A percentile compares a stretch with the other conserved stretches of the same genome.
phyloP scores from a whole-genome alignment of 768 basidiomycete genomes.

The Russula vinacea region DNA sequence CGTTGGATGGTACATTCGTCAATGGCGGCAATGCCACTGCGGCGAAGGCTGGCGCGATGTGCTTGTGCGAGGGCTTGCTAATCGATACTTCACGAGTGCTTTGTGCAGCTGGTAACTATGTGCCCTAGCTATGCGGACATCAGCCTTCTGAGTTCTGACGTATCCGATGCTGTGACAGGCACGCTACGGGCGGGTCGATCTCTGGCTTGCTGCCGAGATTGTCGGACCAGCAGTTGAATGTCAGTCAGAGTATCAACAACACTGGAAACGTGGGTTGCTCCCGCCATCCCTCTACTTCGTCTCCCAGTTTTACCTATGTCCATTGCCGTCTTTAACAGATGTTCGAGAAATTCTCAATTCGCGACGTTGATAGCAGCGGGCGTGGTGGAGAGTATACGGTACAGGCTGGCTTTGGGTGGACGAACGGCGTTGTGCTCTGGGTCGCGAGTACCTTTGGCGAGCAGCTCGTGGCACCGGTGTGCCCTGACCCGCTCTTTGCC shows the following conservation, averaged over 20 bases:
- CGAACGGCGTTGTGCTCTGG: constrained; percentile 79
- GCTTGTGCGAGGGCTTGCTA: constrained; percentile 71
- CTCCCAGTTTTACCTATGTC: neutral
- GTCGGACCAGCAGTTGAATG: constrained; percentile 64
- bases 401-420: constrained; percentile 83
- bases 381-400: constrained; percentile 86
- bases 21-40: constrained; percentile 64
- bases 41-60: constrained; percentile 65
- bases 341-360: constrained; percentile 84
- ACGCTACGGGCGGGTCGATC: constrained; percentile 85
- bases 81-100: constrained; percentile 77
- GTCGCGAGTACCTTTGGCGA: constrained; percentile 64
- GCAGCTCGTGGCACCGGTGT: constrained; percentile 56
- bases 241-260: constrained; percentile 62
- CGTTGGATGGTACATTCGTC: constrained; percentile 49
- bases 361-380: constrained; percentile 76
- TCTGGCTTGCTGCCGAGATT: constrained; percentile 64
- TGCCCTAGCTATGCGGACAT: neutral
- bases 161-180: constrained; percentile 43
- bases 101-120: constrained; percentile 81
- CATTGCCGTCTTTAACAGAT: constrained; percentile 46
- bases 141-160: constrained; percentile 1
- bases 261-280: constrained; percentile 64
- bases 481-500: constrained; percentile 45
- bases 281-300: neutral